Evolutionary conservation across 805 yeast genomes (phyloP).

Genomic region (Wickerhamomyces xylosicus): DNA sequence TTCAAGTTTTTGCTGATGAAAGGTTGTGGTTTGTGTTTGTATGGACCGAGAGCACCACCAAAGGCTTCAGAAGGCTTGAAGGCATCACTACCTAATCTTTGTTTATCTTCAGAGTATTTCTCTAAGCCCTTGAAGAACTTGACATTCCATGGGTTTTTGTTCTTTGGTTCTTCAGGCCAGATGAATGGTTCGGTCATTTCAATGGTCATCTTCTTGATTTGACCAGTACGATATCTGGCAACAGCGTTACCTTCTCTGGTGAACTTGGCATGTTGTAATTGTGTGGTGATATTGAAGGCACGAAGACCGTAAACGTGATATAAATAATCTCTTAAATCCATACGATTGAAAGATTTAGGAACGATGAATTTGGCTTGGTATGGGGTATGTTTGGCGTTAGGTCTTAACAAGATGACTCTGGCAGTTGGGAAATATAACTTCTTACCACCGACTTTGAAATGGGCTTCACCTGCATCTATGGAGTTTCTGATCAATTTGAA

Average conservation of each 20-base stretch:
- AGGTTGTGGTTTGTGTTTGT: conserved; percentile 51
- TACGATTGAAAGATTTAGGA: conserved; percentile 85
- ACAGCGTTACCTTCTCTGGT: conserved; percentile 45
- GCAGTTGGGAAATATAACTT: conserved; percentile 81
- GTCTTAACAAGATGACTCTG: conserved; percentile 68
- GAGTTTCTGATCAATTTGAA: conserved; percentile 27
- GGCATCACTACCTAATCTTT: conserved; percentile 53
- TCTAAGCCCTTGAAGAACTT: conserved; percentile 35
- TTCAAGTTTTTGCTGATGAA: conserved; percentile 44
- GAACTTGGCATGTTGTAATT: conserved; percentile 65
- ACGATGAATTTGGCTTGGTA: conserved; percentile 94
- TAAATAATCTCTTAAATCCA: conserved; percentile 89
- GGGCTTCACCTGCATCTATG: conserved; percentile 56
- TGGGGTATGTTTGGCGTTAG: conserved; percentile 95
- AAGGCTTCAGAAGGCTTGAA: conserved; percentile 61
- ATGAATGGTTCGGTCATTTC: conserved; percentile 93
- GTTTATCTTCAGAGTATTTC: conserved; percentile 41
- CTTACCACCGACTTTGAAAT: conserved; percentile 72
- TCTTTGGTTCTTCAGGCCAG: conserved; percentile 68
- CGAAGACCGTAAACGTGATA: conserved; percentile 85
- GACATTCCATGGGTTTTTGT: conserved; percentile 31
- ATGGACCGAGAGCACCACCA: conserved; percentile 54
- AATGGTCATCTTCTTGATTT: conserved; percentile 90
- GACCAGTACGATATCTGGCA: conserved; percentile 70
- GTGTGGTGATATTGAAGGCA: conserved; percentile 82